Percentiles rank a stretch among this genome's conserved stretches.
These are phyloP conservation scores for Pseudisothecium myosuroides DNA, from an alignment of 225 moss, liverwort and hornwort species.

Conservation along the genomic window DNA sequence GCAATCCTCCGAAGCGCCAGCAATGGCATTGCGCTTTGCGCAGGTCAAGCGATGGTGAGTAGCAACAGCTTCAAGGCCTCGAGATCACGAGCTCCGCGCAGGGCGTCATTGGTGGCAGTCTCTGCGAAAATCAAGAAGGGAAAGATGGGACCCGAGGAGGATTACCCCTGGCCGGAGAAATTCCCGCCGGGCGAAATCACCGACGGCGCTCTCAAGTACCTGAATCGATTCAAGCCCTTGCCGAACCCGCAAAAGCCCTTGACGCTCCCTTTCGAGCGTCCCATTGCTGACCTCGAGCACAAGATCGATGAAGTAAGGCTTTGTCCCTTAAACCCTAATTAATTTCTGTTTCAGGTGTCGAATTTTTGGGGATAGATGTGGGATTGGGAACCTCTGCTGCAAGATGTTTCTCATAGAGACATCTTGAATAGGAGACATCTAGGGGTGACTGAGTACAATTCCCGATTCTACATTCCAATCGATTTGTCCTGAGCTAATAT, in stretches of 20 bases:
- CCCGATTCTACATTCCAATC: background rate
- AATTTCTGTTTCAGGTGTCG: background rate
- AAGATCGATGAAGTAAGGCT: conserved; percentile 82
- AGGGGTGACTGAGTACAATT: background rate
- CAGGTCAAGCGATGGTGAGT: conserved; percentile 9
- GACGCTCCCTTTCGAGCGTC: conserved; percentile 82
- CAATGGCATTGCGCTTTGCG: conserved; percentile 56
- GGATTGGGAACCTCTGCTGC: background rate
- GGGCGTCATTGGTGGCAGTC: background rate
- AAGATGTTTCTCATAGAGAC: background rate
- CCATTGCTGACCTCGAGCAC: conserved; percentile 78
- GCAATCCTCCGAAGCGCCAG: conserved; percentile 31
- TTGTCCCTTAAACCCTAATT: background rate
- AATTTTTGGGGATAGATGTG: background rate
- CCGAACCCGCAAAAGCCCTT: conserved; percentile 75
- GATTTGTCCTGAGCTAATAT: background rate
- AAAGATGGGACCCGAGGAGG: conserved; percentile 79
- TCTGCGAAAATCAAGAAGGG: conserved; percentile 86
- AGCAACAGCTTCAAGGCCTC: background rate
- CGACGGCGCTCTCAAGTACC: conserved; percentile 56
- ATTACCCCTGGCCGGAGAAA: conserved; percentile 98
- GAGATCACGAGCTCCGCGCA: background rate
- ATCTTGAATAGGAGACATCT: background rate
- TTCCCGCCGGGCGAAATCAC: conserved; percentile 44
- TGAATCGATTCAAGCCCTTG: conserved; percentile 85